These are phyloP conservation scores for Saturnispora hagleri DNA, from an alignment of 805 yeast species.

Conservation along the genomic window DNA sequence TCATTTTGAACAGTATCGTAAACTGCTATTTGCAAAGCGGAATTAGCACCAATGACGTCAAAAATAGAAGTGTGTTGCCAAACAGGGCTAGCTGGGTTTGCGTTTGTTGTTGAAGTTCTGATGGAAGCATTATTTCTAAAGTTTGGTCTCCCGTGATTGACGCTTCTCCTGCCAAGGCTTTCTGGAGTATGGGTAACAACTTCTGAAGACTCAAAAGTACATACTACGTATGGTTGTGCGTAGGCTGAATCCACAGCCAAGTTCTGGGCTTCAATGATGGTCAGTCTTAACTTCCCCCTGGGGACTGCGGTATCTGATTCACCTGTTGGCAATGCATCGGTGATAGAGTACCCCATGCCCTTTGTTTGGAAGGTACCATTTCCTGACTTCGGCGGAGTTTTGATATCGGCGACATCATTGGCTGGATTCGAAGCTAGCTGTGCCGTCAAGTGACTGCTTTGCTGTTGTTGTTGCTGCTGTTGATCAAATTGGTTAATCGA, in stretches of 20 bases:
- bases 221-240: constrained; percentile 80
- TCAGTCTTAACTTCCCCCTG: constrained; percentile 75
- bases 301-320: constrained; percentile 35
- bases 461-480: constrained; percentile 10
- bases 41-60: constrained; percentile 78
- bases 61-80: constrained; percentile 93
- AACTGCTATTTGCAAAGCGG: constrained; percentile 82
- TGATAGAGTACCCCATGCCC: constrained; percentile 22
- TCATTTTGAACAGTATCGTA: constrained; percentile 82
- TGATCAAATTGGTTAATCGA: constrained; percentile 29
- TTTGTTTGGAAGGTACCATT: not conserved
- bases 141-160: not conserved
- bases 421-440: constrained; percentile 8
- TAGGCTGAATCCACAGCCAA: constrained; percentile 43
- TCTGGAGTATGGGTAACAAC: constrained; percentile 78
- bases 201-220: constrained; percentile 87
- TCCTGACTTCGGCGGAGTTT: not conserved
- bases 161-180: constrained; percentile 22
- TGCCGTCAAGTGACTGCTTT: constrained; percentile 15
- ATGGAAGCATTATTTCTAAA: constrained; percentile 20
- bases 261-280: constrained; percentile 70
- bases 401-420: constrained; percentile 1
- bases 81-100: constrained; percentile 49
- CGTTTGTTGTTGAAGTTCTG: constrained; percentile 16
- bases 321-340: constrained; percentile 16